These are phyloP conservation scores for Cytospora leucostoma DNA, from an alignment of 2,329 filamentous ascomycete species.

Conservation along the genomic window DNA sequence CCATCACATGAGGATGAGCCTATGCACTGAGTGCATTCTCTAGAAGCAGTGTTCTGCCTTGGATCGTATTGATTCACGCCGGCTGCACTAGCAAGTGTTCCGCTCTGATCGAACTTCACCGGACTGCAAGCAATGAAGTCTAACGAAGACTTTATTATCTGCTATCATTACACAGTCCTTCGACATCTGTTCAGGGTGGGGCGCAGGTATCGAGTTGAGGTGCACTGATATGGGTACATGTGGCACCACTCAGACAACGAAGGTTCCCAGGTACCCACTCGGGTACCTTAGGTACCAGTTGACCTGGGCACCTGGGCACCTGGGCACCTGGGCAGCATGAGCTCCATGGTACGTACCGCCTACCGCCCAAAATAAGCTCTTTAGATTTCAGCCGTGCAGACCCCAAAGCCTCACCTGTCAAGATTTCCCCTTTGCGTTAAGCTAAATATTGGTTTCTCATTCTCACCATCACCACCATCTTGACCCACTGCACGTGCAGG, in stretches of 20 bases:
- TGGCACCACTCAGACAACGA: too few relatives aligned
- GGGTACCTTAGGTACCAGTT: not conserved
- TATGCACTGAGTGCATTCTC: not conserved
- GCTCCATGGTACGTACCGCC: too few relatives aligned
- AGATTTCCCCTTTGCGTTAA: not conserved
- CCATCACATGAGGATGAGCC: not conserved
- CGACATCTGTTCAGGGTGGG: too few relatives aligned
- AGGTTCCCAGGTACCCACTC: not conserved
- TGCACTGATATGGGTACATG: not conserved
- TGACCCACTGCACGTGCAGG: not conserved
- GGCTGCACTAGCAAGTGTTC: too few relatives aligned
- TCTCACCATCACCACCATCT: not conserved
- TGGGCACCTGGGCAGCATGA: too few relatives aligned
- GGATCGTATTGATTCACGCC: not conserved
- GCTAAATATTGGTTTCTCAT: not conserved
- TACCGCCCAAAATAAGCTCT: not conserved
- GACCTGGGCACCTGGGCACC: too few relatives aligned
- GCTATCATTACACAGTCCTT: too few relatives aligned
- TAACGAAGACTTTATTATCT: too few relatives aligned
- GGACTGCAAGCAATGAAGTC: too few relatives aligned
- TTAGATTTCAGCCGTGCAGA: not conserved
- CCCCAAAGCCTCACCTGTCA: constrained; percentile 1
- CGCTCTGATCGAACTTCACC: too few relatives aligned
- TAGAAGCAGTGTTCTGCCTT: not conserved
- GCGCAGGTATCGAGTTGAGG: not conserved